Evolutionary conservation across 2,329 filamentous ascomycete genomes (phyloP).

Genomic region (Kalmusia sp.): DNA sequence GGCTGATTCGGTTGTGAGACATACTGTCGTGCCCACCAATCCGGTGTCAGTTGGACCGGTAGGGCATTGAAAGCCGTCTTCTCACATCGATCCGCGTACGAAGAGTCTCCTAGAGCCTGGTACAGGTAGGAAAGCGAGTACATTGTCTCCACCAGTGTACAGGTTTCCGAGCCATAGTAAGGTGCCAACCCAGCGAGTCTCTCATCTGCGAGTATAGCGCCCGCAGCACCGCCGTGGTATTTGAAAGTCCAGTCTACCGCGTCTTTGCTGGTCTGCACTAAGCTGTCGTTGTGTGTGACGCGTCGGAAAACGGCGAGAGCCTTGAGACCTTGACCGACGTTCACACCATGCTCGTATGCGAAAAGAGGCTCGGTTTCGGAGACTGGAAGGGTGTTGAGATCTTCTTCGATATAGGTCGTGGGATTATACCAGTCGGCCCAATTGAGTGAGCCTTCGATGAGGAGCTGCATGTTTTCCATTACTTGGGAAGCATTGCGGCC

Average conservation of each 20-base stretch:
- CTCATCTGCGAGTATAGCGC: slow-evolving; percentile 60
- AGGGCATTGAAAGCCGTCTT: slow-evolving; percentile 63
- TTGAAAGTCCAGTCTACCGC: slow-evolving; percentile 53
- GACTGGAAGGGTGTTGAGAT: slow-evolving; percentile 30
- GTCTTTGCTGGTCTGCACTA: slow-evolving; percentile 47
- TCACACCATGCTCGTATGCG: slow-evolving; percentile 28
- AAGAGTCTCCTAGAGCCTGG: slow-evolving; percentile 53
- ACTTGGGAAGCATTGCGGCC: slow-evolving; percentile 32
- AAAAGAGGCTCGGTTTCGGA: slow-evolving; percentile 26
- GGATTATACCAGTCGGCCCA: slow-evolving; percentile 42
- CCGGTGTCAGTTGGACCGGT: slow-evolving; percentile 58
- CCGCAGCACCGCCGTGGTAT: slow-evolving; percentile 58
- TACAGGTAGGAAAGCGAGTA: slow-evolving; percentile 61
- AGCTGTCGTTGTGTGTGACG: slow-evolving; percentile 53
- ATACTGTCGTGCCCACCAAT: slow-evolving; percentile 66
- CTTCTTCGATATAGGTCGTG: slow-evolving; percentile 28
- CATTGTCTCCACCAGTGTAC: slow-evolving; percentile 60
- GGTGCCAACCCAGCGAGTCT: slow-evolving; percentile 55
- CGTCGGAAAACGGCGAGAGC: slow-evolving; percentile 52
- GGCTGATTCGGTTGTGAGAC: slow-evolving; percentile 63
- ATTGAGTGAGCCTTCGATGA: slow-evolving; percentile 45
- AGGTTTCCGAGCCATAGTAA: slow-evolving; percentile 56
- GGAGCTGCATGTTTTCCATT: slow-evolving; percentile 53
- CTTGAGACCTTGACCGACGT: slow-evolving; percentile 49
- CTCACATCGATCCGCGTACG: slow-evolving; percentile 61